Evolutionary conservation across 2,329 filamentous ascomycete genomes (phyloP), one percentile per base, ranked within the genome.

Genomic region (Exutisphaerella laricina): DNA sequence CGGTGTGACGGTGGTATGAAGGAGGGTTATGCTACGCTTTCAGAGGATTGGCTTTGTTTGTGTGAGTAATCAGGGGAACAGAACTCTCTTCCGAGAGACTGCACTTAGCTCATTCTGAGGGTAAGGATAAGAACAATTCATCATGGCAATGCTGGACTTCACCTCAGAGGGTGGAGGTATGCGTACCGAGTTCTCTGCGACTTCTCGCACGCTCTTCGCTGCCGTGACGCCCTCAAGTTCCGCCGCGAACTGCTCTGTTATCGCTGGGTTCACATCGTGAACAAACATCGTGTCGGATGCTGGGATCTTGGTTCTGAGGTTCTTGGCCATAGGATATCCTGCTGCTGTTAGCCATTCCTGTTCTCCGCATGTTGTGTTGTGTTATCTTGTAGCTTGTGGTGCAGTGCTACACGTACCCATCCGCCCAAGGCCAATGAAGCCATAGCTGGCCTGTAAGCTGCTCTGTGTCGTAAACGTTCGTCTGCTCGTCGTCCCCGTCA

Each of bases 41-140:
- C 80, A 84, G 80, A 83, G 79, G 81, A 85, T 85, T 85, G 80
- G 81, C 80, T 84, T 74, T 70, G 69, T 71, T 66, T 70, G 65
- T 66, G 66, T 61, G 67, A 61, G 59, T 75, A 83, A 84, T 83
- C 80, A 84, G 61, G 63, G 13, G 47, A 72, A 71, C 72, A 70
- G 66, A n/a, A n/a, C n/a, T n/a, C n/a, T n/a, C n/a, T n/a, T n/a
- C n/a, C 63, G 63, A 70, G 71, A 33, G 20, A 70, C 68, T 66
- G 75, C 79, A 84, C 79, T 84, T 84, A 82, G 79, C 83, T 84
- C 80, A 84, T 81, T 71, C 67, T 74, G 71, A 69, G 70, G 69
- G 71, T 62, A 67, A 55, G 63, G 51, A 57, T 62, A 62, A 63
- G 30, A 50, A 50, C 23, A 42, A 58, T 59, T 77, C 74, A 77